Evolutionary conservation across 495 filamentous ascomycete species (phyloP).

Genomic region (Podospora anserina): DNA sequence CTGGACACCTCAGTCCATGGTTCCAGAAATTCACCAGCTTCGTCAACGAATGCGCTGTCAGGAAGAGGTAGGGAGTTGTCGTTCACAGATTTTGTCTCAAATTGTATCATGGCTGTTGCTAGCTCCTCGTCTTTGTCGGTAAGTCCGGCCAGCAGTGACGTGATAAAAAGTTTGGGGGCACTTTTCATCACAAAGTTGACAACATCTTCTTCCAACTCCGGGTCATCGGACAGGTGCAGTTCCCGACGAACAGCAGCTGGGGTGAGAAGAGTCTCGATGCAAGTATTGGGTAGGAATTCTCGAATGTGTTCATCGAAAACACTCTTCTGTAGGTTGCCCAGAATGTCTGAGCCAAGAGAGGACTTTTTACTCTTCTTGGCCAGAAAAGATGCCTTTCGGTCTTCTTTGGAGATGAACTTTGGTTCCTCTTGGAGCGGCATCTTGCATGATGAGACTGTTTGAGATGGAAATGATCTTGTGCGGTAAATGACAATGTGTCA

Average conservation of each 20-base stretch:
- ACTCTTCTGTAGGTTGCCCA: constrained; percentile 25
- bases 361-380: constrained; percentile 7
- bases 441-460: no score
- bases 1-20: background rate
- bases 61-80: background rate
- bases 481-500: no score
- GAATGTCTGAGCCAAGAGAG: constrained; percentile 33
- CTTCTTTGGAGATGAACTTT: no score
- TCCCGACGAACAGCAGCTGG: background rate
- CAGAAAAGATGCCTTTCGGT: background rate
- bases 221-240: background rate
- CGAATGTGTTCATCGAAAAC: background rate
- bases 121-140: background rate
- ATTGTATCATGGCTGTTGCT: constrained; percentile 24
- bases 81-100: background rate
- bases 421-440: no score
- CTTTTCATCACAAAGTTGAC: background rate
- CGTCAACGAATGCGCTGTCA: background rate
- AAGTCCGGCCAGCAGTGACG: background rate
- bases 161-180: background rate
- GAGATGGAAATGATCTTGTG: no score
- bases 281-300: background rate
- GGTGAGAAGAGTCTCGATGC: background rate
- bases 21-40: background rate
- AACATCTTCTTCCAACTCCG: background rate